Evolutionary conservation across 352 stramenopile genomes (phyloP).

Genomic region (Globisporangium canariense): DNA sequence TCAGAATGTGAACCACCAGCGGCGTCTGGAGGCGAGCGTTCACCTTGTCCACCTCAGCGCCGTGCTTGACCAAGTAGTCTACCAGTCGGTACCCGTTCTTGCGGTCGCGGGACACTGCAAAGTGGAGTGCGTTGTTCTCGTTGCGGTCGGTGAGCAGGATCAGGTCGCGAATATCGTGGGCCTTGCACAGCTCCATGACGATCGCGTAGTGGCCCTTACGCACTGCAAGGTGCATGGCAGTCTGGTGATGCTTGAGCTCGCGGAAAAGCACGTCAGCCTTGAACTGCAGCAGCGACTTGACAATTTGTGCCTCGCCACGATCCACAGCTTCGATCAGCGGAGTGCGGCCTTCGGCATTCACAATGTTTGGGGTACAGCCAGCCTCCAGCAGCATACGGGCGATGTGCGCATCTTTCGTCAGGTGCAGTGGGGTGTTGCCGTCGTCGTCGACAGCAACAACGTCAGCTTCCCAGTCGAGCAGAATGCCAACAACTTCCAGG

Average conservation of each 20-base stretch:
- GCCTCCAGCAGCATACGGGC: constrained; percentile 78
- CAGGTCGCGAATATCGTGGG: constrained; percentile 54
- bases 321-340: constrained; percentile 80
- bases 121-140: constrained; percentile 84
- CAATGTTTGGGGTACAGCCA: constrained; percentile 80
- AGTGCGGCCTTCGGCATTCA: constrained; percentile 76
- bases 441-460: constrained; percentile 76
- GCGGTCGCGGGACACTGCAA: constrained; percentile 75
- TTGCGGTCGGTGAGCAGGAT: constrained; percentile 78
- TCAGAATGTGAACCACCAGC: constrained; percentile 84
- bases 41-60: constrained; percentile 79
- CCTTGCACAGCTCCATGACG: constrained; percentile 84
- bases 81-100: constrained; percentile 81
- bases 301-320: constrained; percentile 62
- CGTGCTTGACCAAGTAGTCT: constrained; percentile 83
- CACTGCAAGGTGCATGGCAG: constrained; percentile 74
- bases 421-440: constrained; percentile 81
- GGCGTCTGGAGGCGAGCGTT: constrained; percentile 77
- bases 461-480: constrained; percentile 81
- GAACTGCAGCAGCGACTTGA: constrained; percentile 77
- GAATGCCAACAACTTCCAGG: constrained; percentile 74
- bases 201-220: constrained; percentile 84
- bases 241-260: constrained; percentile 85
- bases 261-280: constrained; percentile 85
- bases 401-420: constrained; percentile 76